A percentile compares a stretch with the other conserved stretches of the same genome.
Conservation (phyloP, 768 basidiomycete species). For the Podaxis pistillaris region DNA sequence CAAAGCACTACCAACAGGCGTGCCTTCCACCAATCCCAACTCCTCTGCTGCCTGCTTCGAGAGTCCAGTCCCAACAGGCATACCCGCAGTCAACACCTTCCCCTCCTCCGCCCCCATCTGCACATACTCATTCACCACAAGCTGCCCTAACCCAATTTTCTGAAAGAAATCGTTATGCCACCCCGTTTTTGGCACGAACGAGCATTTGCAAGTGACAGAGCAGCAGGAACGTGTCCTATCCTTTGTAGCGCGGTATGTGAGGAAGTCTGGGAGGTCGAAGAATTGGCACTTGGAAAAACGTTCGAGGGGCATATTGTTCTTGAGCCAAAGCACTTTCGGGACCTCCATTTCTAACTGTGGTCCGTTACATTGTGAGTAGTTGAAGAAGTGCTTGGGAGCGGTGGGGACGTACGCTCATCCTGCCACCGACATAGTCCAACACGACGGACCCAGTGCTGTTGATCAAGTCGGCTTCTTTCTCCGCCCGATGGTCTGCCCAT, state of each 20-base stretch:
- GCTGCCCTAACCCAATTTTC: slow-evolving; percentile 74
- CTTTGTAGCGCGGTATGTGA: slow-evolving; percentile 88
- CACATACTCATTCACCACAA: slow-evolving; percentile 65
- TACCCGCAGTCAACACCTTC: slow-evolving; percentile 74
- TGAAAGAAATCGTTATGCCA: slow-evolving; percentile 91
- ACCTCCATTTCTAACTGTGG: slow-evolving; percentile 95
- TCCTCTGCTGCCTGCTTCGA: slow-evolving; percentile 78
- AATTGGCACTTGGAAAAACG: slow-evolving; percentile 77
- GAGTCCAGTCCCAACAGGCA: slow-evolving; percentile 84
- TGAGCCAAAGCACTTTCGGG: slow-evolving; percentile 96
- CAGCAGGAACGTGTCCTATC: slow-evolving; percentile 80
- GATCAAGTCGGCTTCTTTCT: slow-evolving; percentile 87
- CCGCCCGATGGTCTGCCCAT: slow-evolving; percentile 97
- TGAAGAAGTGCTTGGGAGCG: not conserved
- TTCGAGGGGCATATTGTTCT: slow-evolving; percentile 74
- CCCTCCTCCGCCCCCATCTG: slow-evolving; percentile 72
- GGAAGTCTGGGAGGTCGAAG: slow-evolving; percentile 92
- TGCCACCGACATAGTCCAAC: slow-evolving; percentile 92
- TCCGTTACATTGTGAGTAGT: not conserved
- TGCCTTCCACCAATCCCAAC: slow-evolving; percentile 82
- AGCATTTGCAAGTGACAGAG: slow-evolving; percentile 95
- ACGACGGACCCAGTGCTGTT: slow-evolving; percentile 83
- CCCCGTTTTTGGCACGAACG: slow-evolving; percentile 80
- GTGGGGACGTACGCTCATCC: slow-evolving; percentile 73
- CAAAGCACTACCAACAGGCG: slow-evolving; percentile 89